A percentile compares a stretch with the other conserved stretches of the same genome.
Evolutionary conservation across 2,329 filamentous ascomycete genomes (phyloP).

Genomic region (Corynespora cassiicola): DNA sequence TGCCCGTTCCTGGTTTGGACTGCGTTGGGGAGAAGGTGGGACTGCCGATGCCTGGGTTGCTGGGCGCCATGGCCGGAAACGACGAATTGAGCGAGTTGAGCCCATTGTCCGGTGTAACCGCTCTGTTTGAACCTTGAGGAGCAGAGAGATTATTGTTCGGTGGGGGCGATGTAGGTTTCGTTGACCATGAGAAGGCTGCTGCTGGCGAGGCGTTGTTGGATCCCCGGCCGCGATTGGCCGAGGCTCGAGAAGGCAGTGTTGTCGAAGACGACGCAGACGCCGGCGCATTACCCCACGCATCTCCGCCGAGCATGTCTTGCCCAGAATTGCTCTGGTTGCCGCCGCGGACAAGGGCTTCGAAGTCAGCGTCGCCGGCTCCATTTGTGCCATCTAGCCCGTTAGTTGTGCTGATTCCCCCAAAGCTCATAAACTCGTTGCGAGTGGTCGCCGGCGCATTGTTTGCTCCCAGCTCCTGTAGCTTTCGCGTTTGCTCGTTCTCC

Average conservation of each 20-base stretch:
- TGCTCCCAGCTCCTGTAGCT: constrained; percentile 82
- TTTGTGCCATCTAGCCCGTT: constrained; percentile 64
- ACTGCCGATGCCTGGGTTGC: constrained; percentile 41
- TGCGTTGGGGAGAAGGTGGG: constrained; percentile 47
- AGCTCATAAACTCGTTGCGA: constrained; percentile 73
- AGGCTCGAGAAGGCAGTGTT: constrained; percentile 37
- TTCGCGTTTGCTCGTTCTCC: constrained; percentile 86
- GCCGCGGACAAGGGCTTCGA: constrained; percentile 88
- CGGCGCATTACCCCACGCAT: constrained; percentile 49
- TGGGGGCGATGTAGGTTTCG: constrained; percentile 44
- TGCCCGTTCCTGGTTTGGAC: constrained; percentile 31
- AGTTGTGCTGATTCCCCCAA: constrained; percentile 61
- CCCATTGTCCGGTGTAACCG: constrained; percentile 60
- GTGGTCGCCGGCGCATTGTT: constrained; percentile 60
- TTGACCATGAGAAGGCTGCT: constrained; percentile 56
- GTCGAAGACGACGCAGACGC: constrained; percentile 38
- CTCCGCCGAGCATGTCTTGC: constrained; percentile 50
- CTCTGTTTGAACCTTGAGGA: constrained; percentile 42
- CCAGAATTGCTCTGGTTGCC: constrained; percentile 53
- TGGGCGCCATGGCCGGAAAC: constrained; percentile 42
- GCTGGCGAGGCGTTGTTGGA: constrained; percentile 35
- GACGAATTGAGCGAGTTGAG: constrained; percentile 47
- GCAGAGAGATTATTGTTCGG: constrained; percentile 26
- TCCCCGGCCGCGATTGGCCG: constrained; percentile 30
- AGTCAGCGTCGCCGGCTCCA: constrained; percentile 73